Evolutionary conservation across 352 stramenopile genomes (phyloP), one percentile per base, ranked within the genome.

Genomic region (Pythium volutum): DNA sequence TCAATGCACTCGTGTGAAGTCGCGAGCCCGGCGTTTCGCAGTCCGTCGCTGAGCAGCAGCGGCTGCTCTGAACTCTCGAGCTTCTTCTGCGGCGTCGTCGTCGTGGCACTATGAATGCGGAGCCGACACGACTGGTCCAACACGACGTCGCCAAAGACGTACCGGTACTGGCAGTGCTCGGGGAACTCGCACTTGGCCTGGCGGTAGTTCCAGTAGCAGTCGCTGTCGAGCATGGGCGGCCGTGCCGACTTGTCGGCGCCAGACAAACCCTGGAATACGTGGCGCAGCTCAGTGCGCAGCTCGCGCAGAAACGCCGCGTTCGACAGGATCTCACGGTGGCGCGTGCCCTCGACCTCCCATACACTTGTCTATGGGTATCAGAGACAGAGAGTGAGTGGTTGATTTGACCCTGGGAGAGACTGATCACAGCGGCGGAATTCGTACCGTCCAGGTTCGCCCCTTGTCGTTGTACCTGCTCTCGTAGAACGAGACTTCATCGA

Each of bases 201-300:
- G 22, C 81, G 76, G 57, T 93, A 92, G 62, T 93, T 92, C 82
- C 82, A 93, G 64, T 92, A 92, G 71, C 84, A 93, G 55, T 93
- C 84, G 36, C 62, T 67, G 59, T 93, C 82, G 60, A 91, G 75
- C 26, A 84, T 69, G 9, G 84, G 84, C 15, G 82, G 82, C 16
- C 84, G 79, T 31, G 72, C 54, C 9, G 57, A 62, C 43, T 74
- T 69, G 47, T 69, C 55, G 8, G 52, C 66, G 22, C 45, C 46
- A 0, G 55, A 29, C 4, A 20, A 46, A 43, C 54, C 47, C 26
- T 56, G 26, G 41, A 93, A 93, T 15, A 90, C 66, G 41, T 87
- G 75, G 36, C 81, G 77, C 42, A 93, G 42, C 54, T 93, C 84
- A 3, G 79, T 75, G 2, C 83, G 81, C 6, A 93, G 64, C 55